These are phyloP conservation scores for Gynostemma pentaphyllum DNA, from an alignment of 306 rosid species.

Conservation along the genomic window DNA sequence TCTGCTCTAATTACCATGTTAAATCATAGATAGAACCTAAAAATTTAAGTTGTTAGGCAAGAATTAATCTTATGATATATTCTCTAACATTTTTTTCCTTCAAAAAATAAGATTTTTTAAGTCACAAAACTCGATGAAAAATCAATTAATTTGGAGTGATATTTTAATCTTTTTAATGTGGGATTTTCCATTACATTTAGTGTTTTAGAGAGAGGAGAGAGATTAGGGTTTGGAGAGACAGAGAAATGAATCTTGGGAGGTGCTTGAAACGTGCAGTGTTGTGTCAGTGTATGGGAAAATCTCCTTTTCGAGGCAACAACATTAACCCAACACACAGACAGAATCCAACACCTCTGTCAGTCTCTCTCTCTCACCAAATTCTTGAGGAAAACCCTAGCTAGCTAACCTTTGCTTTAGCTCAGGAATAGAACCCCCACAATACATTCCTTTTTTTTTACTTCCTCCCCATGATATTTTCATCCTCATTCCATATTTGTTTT, in stretches of 20 bases:
- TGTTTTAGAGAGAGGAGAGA: neutral
- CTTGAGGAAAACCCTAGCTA: neutral
- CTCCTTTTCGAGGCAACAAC: neutral
- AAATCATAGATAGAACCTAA: no score
- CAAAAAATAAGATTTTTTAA: neutral
- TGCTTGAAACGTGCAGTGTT: neutral
- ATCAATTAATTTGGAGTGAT: neutral
- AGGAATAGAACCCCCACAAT: no score
- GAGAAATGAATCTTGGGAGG: neutral
- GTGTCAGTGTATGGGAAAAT: neutral
- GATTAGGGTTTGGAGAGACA: neutral
- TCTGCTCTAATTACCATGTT: no score
- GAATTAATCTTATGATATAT: no score
- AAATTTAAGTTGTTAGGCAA: no score
- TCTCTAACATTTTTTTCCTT: neutral
- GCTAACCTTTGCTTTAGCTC: neutral
- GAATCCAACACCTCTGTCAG: conserved; percentile 4
- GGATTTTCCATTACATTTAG: neutral
- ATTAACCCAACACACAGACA: neutral
- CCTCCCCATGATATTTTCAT: no score
- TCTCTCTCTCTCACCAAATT: conserved; percentile 8
- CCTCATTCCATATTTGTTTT: no score
- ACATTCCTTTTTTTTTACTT: no score
- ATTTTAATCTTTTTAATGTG: no score
- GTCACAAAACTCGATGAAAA: neutral